Base-by-base conservation (phyloP, 2,329 filamentous ascomycete genomes). In the Colletotrichum karsti region DNA sequence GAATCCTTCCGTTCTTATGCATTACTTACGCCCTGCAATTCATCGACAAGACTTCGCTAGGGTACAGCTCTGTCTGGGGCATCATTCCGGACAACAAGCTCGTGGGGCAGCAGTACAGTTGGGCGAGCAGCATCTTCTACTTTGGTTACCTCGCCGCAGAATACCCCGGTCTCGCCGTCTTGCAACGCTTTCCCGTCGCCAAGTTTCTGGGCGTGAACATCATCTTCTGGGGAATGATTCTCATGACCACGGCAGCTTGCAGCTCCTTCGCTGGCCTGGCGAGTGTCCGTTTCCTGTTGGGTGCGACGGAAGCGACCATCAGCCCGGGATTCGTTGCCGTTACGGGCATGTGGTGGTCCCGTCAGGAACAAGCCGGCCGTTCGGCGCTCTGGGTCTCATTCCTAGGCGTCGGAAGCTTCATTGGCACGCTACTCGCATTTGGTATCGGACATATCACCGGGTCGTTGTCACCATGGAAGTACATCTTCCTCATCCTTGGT, bases 291-390 rank as follows among this genome's bases (percentile, higher is more conserved):
- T 82, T 82, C 71, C 77, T 81, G 39, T 72, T 82, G 3, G 80
- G 79, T 3, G 63, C 79, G 4, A 74, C 80, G 20, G 80, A 81
- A 66, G 75, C 69, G 15, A 76, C 71, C 53, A 74, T 75, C 22
- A 77, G 70, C 53, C 79, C 70, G 54, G 78, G 74, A 2, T 81
- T 81, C 55, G 79, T 81, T 41, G 72, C 80, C 5, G 71, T 81
- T 1, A 78, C 79, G 58, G 77, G 75, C 3, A 76, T 81, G 41
- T 82, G 80, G 80, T 81, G 80, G 59, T 80, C 79, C 1, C 75
- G 78, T 8, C 72, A 74, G 3, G 79, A 82, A 41, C 79, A 82
- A 55, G 77, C 77, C 2, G 72, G 77, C 28, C 75, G 79, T 2
- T 77, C 79, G 5, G 77, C 78, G 44, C 74, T 75, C 61, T 81